Evolutionary conservation across 352 stramenopile genomes (phyloP).

Genomic region (Globisporangium orthogonon): DNA sequence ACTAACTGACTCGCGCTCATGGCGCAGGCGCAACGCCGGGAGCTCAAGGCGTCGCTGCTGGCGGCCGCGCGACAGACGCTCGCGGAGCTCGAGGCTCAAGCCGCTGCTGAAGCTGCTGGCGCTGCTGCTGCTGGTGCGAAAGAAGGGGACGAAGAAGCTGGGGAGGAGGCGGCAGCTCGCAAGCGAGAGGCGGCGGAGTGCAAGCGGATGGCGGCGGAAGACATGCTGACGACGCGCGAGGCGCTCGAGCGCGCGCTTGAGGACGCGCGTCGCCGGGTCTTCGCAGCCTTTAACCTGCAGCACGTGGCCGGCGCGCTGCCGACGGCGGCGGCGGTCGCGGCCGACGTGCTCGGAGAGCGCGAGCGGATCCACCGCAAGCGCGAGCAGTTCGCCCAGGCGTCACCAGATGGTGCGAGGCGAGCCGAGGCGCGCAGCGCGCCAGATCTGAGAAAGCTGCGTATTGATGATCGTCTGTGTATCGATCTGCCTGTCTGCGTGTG

Average conservation of each 20-base stretch:
- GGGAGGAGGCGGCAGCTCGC: not conserved
- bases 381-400: constrained; percentile 5
- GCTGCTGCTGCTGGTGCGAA: not conserved
- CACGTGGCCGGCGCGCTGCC: constrained; percentile 43
- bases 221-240: not conserved
- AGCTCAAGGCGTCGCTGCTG: constrained; percentile 25
- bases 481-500: no score
- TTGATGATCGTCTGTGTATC: no score
- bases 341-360: constrained; percentile 25
- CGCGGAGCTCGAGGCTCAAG: constrained; percentile 13
- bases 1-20: not conserved
- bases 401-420: not conserved
- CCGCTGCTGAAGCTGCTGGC: not conserved
- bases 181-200: not conserved
- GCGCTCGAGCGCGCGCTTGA: constrained; percentile 24
- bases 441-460: no score
- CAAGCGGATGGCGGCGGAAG: not conserved
- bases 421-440: no score
- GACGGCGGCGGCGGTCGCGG: constrained; percentile 26
- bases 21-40: constrained; percentile 13
- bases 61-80: constrained; percentile 11
- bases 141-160: not conserved
- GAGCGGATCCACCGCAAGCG: constrained; percentile 10
- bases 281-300: constrained; percentile 47
- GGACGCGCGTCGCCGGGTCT: constrained; percentile 15